These are phyloP conservation scores for Aegilops longissima DNA, from an alignment of 176 grass and related monocot species.

Conservation along the genomic window DNA sequence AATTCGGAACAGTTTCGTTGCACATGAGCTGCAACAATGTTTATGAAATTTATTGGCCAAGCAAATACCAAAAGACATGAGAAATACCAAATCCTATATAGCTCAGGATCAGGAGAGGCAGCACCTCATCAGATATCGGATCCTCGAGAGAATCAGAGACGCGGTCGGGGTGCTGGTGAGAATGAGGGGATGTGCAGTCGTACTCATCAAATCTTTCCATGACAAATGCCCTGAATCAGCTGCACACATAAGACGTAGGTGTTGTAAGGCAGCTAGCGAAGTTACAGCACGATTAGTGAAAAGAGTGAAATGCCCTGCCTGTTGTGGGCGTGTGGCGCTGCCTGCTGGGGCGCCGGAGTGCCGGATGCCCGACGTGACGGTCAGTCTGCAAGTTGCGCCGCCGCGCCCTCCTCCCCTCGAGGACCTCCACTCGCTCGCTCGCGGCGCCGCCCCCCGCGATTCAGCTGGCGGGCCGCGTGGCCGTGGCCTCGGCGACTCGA, in stretches of 20 bases:
- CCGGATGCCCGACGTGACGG: neutral
- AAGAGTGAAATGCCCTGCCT: neutral
- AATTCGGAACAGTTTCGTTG: neutral
- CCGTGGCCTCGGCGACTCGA: too few species aligned
- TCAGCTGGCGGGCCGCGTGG: neutral
- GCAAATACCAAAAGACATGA: neutral
- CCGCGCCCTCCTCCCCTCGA: neutral
- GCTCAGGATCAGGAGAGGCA: neutral
- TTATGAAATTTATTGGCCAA: neutral
- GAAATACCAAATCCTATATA: neutral
- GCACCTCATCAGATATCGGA: slow-evolving; percentile 42
- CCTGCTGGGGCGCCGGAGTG: neutral
- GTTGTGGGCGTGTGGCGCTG: neutral
- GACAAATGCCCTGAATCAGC: slow-evolving; percentile 6
- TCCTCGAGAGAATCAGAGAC: slow-evolving; percentile 31
- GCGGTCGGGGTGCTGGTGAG: slow-evolving; percentile 15
- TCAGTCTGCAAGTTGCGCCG: neutral
- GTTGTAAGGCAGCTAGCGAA: neutral
- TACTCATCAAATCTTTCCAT: slow-evolving; percentile 22
- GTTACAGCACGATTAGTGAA: neutral
- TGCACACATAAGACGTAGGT: neutral
- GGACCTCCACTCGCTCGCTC: neutral
- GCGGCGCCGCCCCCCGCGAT: neutral
- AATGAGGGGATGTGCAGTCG: neutral
- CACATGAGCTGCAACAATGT: neutral